A percentile compares a stretch with the other conserved stretches of the same genome.
Evolutionary conservation across 2,329 filamentous ascomycete genomes (phyloP).

Genomic region (Acrocalymma vagum): DNA sequence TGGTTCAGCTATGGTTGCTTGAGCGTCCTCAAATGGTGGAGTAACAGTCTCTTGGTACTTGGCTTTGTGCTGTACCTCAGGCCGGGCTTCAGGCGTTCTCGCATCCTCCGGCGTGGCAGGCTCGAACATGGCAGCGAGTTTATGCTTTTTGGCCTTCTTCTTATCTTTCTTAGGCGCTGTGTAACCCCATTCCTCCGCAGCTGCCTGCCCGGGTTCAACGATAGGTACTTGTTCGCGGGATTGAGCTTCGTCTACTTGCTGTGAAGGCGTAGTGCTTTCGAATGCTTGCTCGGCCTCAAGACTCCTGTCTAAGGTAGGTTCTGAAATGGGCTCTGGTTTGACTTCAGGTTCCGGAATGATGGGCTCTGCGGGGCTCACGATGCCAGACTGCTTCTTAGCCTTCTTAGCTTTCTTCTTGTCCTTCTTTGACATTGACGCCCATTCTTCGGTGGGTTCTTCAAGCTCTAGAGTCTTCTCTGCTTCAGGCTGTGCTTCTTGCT

Average conservation of each 20-base stretch:
- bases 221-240: constrained; percentile 26
- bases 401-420: constrained; percentile 41
- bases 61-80: constrained; percentile 25
- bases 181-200: constrained; percentile 10
- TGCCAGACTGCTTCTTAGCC: too few species aligned
- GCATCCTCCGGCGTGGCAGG: constrained; percentile 24
- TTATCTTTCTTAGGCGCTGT: constrained; percentile 17
- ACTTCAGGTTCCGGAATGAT: not conserved
- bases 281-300: too few species aligned
- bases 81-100: constrained; percentile 8
- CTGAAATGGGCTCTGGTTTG: too few species aligned
- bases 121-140: constrained; percentile 42
- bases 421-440: constrained; percentile 32
- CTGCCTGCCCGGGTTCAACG: constrained; percentile 1
- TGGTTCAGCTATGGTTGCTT: constrained; percentile 4
- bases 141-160: constrained; percentile 25
- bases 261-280: too few species aligned
- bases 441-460: too few species aligned
- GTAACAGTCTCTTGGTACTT: constrained; percentile 18
- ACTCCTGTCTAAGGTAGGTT: too few species aligned
- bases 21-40: constrained; percentile 11
- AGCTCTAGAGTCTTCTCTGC: too few species aligned
- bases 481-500: too few species aligned
- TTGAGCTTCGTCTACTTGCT: not conserved
- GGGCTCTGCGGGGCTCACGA: constrained; percentile 1